Evolutionary conservation across 805 yeast species (phyloP), one percentile per base, ranked within the genome.

Genomic region (Starmerella bombicola): DNA sequence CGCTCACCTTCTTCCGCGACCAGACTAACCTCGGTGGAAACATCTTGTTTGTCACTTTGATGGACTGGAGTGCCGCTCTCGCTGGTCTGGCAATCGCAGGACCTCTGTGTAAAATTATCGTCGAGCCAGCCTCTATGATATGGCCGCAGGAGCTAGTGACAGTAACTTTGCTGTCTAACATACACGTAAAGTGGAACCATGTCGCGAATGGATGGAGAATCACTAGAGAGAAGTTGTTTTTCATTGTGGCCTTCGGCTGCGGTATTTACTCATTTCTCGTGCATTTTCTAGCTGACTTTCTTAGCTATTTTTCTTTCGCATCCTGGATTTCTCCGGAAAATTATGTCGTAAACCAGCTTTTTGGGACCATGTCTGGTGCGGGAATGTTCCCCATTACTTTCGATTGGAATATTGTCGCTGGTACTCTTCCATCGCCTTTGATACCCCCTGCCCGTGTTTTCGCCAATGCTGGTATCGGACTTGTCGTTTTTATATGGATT

Each of bases 41-140:
- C 30, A 60, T 68, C 59, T 80, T 80, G n/a, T 76, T 69, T 47
- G 67, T 67, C 42, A 56, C 77, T 23, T 55, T 75, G 35, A 61
- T 73, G 29, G 63, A 67, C 30, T 55, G 72, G 38, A 67, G 79
- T 13, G 68, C 80, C 28, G 83, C 78, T 55, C 64, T 73, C 48
- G 64, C 79, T 36, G 86, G 86, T 13, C 73, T 74, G 50, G 77
- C 79, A 26, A 57, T 75, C 39, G 84, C 82, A 33, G 85, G 86
- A 24, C 41, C 77, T 42, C 64, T 72, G 31, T 65, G 78, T 48
- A 65, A 70, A 48, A 62, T 75, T 23, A 64, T 78, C 45, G 76
- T 79, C 15, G 70, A 70, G 46, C 79, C 83, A 6, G 67, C 78
- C 3, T 62, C 73, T 9, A 71, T 76, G 61, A 67, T 78, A 38